These are phyloP conservation scores for Trametes versicolor DNA, from an alignment of 1,284 basidiomycete species.

Conservation along the genomic window DNA sequence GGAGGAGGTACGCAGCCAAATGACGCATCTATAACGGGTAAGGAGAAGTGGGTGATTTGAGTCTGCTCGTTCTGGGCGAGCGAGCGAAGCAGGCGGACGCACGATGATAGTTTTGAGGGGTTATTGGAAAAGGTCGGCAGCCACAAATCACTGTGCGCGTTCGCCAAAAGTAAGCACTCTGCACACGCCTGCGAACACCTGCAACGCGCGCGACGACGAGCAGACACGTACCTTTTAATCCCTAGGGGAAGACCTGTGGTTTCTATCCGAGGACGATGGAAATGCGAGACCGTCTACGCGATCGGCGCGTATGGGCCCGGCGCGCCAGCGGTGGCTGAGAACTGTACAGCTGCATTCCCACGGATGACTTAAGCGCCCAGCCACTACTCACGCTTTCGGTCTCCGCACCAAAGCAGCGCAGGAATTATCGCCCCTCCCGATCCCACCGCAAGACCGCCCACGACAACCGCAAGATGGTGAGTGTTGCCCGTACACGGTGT, in stretches of 20 bases:
- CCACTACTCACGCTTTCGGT: conserved; percentile 47
- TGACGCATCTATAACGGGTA: conserved; percentile 85
- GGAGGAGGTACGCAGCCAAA: conserved; percentile 98
- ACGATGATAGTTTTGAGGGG: conserved; percentile 55
- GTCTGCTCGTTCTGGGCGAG: conserved; percentile 4
- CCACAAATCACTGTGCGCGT: conserved; percentile 82
- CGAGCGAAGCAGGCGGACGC: conserved; percentile 30
- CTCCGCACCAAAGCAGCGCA: conserved; percentile 49
- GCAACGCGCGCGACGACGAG: conserved; percentile 23
- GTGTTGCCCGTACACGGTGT: conserved; percentile 35
- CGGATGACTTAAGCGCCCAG: conserved; percentile 42
- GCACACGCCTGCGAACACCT: not conserved
- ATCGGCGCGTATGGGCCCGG: conserved; percentile 13
- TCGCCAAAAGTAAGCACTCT: not conserved
- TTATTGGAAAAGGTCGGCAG: conserved; percentile 65
- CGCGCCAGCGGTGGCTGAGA: conserved; percentile 43
- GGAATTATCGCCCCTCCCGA: conserved; percentile 27
- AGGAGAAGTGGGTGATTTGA: conserved; percentile 23
- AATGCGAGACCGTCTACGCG: conserved; percentile 20
- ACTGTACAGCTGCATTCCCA: conserved; percentile 69
- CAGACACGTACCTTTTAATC: conserved; percentile 78
- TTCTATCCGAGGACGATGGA: conserved; percentile 73
- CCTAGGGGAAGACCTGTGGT: conserved; percentile 87
- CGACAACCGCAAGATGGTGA: conserved; percentile 66
- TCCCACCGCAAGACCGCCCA: conserved; percentile 46